Conservation (phyloP, 257 asterid genomes). For the Jasminum sambac region DNA sequence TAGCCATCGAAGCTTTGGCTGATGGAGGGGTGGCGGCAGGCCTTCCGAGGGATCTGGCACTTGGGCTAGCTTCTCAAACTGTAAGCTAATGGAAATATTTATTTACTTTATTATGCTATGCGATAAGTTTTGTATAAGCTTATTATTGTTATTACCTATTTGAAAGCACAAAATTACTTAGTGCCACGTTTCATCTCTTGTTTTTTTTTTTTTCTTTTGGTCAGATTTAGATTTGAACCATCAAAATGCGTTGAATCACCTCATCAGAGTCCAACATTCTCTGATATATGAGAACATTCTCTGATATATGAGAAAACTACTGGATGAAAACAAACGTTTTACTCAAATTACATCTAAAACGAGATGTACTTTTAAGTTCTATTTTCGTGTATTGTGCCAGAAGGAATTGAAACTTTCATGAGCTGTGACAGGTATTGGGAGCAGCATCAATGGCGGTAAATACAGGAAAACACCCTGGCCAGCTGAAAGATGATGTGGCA, state of each 20-base stretch:
- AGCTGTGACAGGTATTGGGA: constrained; percentile 70
- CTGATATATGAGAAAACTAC: background rate
- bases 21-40: constrained; percentile 99
- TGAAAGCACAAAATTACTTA: background rate
- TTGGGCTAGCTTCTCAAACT: constrained; percentile 91
- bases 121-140: background rate
- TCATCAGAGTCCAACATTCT: background rate
- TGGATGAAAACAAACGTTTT: background rate
- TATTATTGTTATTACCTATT: background rate
- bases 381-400: background rate
- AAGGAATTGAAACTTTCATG: background rate
- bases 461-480: constrained; percentile 83
- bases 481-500: constrained; percentile 93
- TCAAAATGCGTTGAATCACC: background rate
- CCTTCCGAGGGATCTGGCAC: constrained; percentile 87
- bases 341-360: background rate
- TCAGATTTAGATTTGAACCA: background rate
- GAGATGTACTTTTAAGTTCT: background rate
- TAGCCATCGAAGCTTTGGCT: constrained; percentile 98
- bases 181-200: background rate
- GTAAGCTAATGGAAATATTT: constrained; percentile 40
- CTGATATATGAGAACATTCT: background rate
- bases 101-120: background rate
- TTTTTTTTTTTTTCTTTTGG: too few relatives aligned
- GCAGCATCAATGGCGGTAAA: constrained; percentile 77